phyloP scores from a whole-genome alignment of 805 yeast species.

The Candida boleticola region DNA sequence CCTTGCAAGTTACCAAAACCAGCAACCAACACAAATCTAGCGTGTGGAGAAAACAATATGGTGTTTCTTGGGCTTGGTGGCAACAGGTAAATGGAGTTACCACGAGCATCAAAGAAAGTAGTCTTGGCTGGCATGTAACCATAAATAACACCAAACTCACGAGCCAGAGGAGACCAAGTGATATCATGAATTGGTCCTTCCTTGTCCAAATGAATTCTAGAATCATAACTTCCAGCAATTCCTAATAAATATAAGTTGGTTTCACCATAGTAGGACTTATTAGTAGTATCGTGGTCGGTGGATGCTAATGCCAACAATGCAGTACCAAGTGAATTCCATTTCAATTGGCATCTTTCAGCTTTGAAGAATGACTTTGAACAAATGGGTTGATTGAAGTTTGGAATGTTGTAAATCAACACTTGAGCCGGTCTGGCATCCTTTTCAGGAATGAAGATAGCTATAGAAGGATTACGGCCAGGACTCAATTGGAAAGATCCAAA shows the following conservation, averaged over 20 bases:
- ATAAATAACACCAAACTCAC: conserved; percentile 95
- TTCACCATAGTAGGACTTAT: conserved; percentile 95
- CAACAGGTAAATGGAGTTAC: conserved; percentile 77
- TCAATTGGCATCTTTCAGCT: conserved; percentile 89
- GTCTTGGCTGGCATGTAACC: conserved; percentile 98
- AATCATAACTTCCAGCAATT: conserved; percentile 88
- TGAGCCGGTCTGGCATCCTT: conserved; percentile 84
- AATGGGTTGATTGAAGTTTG: conserved; percentile 72
- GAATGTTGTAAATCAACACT: conserved; percentile 79
- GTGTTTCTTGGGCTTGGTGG: conserved; percentile 90
- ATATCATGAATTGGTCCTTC: conserved; percentile 98
- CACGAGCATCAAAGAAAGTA: conserved; percentile 91
- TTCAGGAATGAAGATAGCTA: conserved; percentile 90
- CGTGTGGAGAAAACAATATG: conserved; percentile 89
- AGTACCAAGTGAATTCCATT: conserved; percentile 94
- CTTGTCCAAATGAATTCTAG: conserved; percentile 79
- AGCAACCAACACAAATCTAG: conserved; percentile 84
- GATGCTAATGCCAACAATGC: conserved; percentile 90
- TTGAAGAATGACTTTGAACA: conserved; percentile 88
- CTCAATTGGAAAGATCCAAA: conserved; percentile 63
- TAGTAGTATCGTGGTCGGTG: conserved; percentile 92
- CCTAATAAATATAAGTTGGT: conserved; percentile 88
- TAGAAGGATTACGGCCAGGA: conserved; percentile 86
- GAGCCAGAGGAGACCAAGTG: conserved; percentile 93
- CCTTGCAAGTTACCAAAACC: conserved; percentile 99